phyloP scores from a whole-genome alignment of 2,329 filamentous ascomycete species.

The Leptodontidium sp. region DNA sequence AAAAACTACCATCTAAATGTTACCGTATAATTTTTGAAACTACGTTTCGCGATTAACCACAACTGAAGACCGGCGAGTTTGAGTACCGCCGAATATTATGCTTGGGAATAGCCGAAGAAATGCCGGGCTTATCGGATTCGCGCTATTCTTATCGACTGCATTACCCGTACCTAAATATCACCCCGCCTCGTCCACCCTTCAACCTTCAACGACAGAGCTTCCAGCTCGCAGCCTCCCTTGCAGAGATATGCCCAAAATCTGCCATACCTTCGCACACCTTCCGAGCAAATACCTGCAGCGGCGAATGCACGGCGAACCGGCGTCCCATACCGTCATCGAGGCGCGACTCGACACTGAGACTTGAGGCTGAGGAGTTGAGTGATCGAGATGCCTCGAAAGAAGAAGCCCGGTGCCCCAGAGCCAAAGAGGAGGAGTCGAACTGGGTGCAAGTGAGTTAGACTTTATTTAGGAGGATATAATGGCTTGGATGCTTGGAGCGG shows the following conservation, averaged over 20 bases:
- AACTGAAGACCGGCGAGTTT: no score
- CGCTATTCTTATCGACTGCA: background rate
- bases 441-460: conserved; percentile 67
- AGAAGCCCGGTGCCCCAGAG: conserved; percentile 68
- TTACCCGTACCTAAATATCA: background rate
- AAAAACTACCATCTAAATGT: no score
- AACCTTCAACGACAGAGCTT: background rate
- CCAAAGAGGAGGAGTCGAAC: conserved; percentile 73
- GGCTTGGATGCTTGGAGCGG: background rate
- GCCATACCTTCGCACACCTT: background rate
- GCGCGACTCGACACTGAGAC: background rate
- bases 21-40: no score
- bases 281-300: background rate
- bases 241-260: background rate
- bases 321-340: background rate
- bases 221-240: background rate
- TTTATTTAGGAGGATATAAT: background rate
- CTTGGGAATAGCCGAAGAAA: background rate
- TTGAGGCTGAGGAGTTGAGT: background rate
- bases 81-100: no score
- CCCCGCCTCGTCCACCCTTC: background rate
- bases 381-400: conserved; percentile 67
- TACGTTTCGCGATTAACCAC: no score
- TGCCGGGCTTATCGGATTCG: background rate
- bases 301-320: background rate